Conservation (phyloP, 2,329 filamentous ascomycete genomes). For the Talaromyces rugulosus region DNA sequence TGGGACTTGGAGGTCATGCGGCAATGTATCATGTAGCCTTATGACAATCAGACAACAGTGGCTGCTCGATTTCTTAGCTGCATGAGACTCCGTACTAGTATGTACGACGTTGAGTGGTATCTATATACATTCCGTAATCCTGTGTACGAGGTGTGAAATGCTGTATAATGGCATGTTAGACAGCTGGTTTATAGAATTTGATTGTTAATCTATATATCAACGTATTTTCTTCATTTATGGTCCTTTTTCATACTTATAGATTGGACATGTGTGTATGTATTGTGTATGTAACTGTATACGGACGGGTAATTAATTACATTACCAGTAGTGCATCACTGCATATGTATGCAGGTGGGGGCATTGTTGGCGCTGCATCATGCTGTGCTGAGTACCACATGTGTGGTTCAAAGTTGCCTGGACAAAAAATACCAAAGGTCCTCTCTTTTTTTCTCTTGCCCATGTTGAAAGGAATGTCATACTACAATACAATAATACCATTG, state of each 20-base stretch:
- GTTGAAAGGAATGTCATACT: too few relatives aligned
- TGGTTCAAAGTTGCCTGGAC: background rate
- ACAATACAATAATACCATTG: too few relatives aligned
- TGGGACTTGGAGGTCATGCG: background rate
- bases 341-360: background rate
- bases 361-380: background rate
- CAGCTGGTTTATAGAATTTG: background rate
- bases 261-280: background rate
- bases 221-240: background rate
- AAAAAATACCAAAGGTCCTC: background rate
- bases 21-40: background rate
- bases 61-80: background rate
- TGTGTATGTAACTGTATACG: background rate
- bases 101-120: background rate
- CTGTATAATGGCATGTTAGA: too few relatives aligned
- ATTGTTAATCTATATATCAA: background rate
- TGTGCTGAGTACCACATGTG: background rate
- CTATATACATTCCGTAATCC: background rate
- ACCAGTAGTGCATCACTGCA: background rate
- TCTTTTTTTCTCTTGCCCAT: too few relatives aligned
- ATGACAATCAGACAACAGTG: background rate
- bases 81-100: background rate
- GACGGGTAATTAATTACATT: background rate
- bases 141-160: background rate
- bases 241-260: too few relatives aligned